Base-by-base conservation (phyloP, 257 asterid species). In the Solanum chilense region DNA sequence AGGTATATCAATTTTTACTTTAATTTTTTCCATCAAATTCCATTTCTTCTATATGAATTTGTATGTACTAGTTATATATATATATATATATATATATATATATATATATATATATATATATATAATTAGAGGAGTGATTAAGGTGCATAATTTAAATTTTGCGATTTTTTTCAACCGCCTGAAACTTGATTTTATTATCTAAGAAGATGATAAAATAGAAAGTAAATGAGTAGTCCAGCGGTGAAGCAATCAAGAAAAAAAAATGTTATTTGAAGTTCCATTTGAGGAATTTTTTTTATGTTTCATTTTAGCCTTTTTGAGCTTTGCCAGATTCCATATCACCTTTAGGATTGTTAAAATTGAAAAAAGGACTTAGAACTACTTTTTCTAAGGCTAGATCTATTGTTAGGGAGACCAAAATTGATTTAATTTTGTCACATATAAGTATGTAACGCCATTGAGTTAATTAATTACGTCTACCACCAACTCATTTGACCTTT, bases 1-100 rank as follows among this genome's bases (percentile, higher is more conserved):
- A 87, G 98, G 98, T 95, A 92, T 49, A 8, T 8, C 91, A 15
- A 23, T 49, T 5, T 49, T 49, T 49, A 49, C 60, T n/a, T 5
- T 15, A 49, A 14, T 15, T 44, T 21, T 23, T 73, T 21, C 14
- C 10, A 42, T 31, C 18, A 23, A 77, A 62, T 27, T 20, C 60
- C 33, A 31, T 33, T 31, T 21, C 21, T 75, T 75, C 23, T 52
- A 18, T 52, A 18, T 16, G 9, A 16, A 18, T 56, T 18, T 56
- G 23, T 56, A 56, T 58, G n/a, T 16, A 52, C 62, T 52, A 52
- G 9, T 16, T 52, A 15, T 49, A 47, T 5, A 47, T 44, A 42
- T 42, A 42, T 42, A 42, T 44, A 44, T 11, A 12, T 45, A 44
- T 44, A 29, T 29, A 29, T 29, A 29, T 29, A 29, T 29, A 29